Evolutionary conservation across 352 stramenopile genomes (phyloP).

Genomic region (Phytophthora rubi): DNA sequence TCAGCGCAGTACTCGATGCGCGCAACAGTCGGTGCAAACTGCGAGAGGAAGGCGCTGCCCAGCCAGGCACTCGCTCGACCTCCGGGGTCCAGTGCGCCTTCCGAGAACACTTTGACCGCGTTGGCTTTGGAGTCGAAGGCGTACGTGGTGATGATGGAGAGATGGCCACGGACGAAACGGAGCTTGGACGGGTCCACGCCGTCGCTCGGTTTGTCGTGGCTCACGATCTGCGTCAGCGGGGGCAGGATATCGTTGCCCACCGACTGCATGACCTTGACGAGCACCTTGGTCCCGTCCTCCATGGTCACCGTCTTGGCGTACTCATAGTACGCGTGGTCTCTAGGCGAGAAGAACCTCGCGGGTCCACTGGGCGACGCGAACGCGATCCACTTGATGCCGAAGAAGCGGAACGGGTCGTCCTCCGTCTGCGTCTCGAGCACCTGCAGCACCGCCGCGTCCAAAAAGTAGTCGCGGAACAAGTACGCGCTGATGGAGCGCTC

Average conservation of each 20-base stretch:
- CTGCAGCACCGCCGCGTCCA: slow-evolving; percentile 76
- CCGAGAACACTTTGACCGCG: slow-evolving; percentile 71
- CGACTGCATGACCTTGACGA: slow-evolving; percentile 68
- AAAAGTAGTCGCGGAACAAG: slow-evolving; percentile 65
- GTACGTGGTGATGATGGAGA: slow-evolving; percentile 75
- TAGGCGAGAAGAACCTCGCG: slow-evolving; percentile 57
- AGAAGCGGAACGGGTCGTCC: slow-evolving; percentile 73
- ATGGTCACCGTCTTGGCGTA: slow-evolving; percentile 58
- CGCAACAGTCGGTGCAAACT: slow-evolving; percentile 67
- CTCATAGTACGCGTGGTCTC: slow-evolving; percentile 70
- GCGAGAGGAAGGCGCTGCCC: slow-evolving; percentile 63
- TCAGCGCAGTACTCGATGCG: slow-evolving; percentile 73
- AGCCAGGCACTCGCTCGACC: slow-evolving; percentile 58
- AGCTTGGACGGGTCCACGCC: slow-evolving; percentile 43
- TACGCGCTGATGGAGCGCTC: slow-evolving; percentile 67
- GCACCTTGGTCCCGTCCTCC: slow-evolving; percentile 54
- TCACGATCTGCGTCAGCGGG: slow-evolving; percentile 32
- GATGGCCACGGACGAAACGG: slow-evolving; percentile 57
- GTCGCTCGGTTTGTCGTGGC: slow-evolving; percentile 40
- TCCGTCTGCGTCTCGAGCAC: slow-evolving; percentile 63
- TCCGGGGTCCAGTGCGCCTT: slow-evolving; percentile 61
- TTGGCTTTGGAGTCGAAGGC: slow-evolving; percentile 56
- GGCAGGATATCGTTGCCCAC: slow-evolving; percentile 60
- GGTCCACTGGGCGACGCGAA: slow-evolving; percentile 46
- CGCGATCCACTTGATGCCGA: slow-evolving; percentile 81